These are phyloP conservation scores for Trichoderma afroharzianum DNA, from an alignment of 2,329 filamentous ascomycete species.

Conservation along the genomic window DNA sequence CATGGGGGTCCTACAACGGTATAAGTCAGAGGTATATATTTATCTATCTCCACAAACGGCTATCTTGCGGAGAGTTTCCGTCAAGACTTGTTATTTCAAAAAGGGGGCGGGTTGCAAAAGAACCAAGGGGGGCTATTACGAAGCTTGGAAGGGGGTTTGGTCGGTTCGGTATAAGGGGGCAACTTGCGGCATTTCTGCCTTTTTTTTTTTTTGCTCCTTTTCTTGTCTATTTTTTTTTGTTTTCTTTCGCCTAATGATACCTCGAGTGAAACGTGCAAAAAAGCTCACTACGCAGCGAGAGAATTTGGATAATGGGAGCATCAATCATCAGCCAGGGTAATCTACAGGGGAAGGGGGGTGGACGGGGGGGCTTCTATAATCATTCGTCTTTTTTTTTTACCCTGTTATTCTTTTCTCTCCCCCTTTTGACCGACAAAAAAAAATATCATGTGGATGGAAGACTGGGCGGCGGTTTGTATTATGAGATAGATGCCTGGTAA, in stretches of 20 bases:
- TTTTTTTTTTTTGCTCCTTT: background rate
- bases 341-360: background rate
- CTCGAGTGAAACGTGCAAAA: constrained; percentile 19
- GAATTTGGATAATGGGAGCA: constrained; percentile 5
- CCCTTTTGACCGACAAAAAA: background rate
- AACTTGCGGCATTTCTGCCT: background rate
- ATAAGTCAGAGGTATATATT: background rate
- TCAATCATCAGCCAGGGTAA: background rate
- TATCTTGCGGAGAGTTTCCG: background rate
- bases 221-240: background rate
- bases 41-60: background rate
- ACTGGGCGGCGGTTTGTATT: background rate
- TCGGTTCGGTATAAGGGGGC: background rate
- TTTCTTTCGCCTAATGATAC: constrained; percentile 29
- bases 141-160: background rate
- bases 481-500: background rate
- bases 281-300: constrained; percentile 2
- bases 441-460: background rate
- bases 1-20: background rate
- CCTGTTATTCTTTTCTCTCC: background rate
- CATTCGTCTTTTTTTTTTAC: background rate
- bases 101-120: background rate
- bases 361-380: background rate
- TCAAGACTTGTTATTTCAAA: background rate
- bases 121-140: background rate